Evolutionary conservation across 768 basidiomycete species (phyloP), one percentile per base, ranked within the genome.

Genomic region (Serpula lacrymans): DNA sequence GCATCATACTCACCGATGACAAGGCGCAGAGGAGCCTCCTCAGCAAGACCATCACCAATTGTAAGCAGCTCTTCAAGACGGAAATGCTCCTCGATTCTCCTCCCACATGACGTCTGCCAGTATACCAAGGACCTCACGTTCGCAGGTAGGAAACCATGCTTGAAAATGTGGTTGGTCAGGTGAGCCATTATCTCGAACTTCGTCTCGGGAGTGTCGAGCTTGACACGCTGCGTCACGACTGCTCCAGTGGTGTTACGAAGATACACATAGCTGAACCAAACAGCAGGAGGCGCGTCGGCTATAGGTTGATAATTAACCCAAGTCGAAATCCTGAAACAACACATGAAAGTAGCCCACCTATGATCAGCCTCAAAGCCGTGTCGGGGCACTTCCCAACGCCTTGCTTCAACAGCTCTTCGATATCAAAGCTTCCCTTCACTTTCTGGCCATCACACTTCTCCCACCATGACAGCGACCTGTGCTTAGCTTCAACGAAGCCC

Each of bases 231-330:
- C n/a, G 61, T 58, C 25, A 70, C 64, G 13, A 57, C 50, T 23
- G 60, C 59, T 3, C 54, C 52, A 13, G 35, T 45, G 7, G 59
- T 41, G 34, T 54, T 60, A 56, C 69, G 57, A 22, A 59, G 47
- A 41, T 72, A 68, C 25, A 63, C 51, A 42, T 73, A 74, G 38
- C 56, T 64, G 51, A 76, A 70, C 72, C 74, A 73, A 30, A 74
- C 39, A 6, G 57, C 56, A 11, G 63, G 54, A 1, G 67, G 61
- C 7, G 62, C 47, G 45, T 74, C 73, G 47, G 66, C 71, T 76
- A 39, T 24, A 26, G 14, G 35, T 34, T 24, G 25, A 12, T 4
- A 8, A 20, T 14, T 43, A 16, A 46, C 34, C n/a, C 2, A 16
- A 12, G n/a, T n/a, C n/a, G n/a, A 21, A 18, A 2, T n/a, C 35